Evolutionary conservation across 1,284 basidiomycete species (phyloP).

Genomic region (Leccinum brunneo-olivaceum): DNA sequence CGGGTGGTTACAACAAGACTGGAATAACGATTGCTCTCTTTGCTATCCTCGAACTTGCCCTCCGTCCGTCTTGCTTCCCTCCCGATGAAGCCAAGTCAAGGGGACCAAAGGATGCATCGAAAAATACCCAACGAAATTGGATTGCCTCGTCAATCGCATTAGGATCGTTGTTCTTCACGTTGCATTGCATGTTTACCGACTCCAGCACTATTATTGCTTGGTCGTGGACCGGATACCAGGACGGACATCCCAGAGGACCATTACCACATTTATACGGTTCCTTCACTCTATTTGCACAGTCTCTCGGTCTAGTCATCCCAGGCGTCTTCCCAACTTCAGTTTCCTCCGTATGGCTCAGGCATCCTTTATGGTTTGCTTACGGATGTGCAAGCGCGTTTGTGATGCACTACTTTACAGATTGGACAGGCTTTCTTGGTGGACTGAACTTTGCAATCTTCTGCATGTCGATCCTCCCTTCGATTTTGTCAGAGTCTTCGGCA

Average conservation of each 20-base stretch:
- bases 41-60: slow-evolving; percentile 45
- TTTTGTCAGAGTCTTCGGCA: slow-evolving; percentile 37
- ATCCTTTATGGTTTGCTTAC: slow-evolving; percentile 47
- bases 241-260: slow-evolving; percentile 62
- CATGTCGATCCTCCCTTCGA: slow-evolving; percentile 55
- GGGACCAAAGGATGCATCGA: slow-evolving; percentile 5
- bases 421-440: slow-evolving; percentile 73
- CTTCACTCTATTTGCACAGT: slow-evolving; percentile 63
- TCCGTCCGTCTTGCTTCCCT: slow-evolving; percentile 27
- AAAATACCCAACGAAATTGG: slow-evolving; percentile 33
- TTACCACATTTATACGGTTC: slow-evolving; percentile 69
- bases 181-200: slow-evolving; percentile 79
- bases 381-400: slow-evolving; percentile 48
- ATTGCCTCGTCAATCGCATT: slow-evolving; percentile 54
- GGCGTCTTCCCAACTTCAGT: slow-evolving; percentile 28
- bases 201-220: slow-evolving; percentile 81
- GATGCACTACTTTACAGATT: slow-evolving; percentile 61
- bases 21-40: slow-evolving; percentile 50
- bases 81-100: slow-evolving; percentile 10
- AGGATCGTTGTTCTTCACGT: slow-evolving; percentile 67
- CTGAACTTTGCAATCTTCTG: slow-evolving; percentile 64
- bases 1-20: slow-evolving; percentile 69
- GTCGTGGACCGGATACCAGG: slow-evolving; percentile 82
- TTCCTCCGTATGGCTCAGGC: slow-evolving; percentile 28
- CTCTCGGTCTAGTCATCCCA: slow-evolving; percentile 47